Evolutionary conservation across 768 basidiomycete genomes (phyloP).

Genomic region (Exidia glandulosa): DNA sequence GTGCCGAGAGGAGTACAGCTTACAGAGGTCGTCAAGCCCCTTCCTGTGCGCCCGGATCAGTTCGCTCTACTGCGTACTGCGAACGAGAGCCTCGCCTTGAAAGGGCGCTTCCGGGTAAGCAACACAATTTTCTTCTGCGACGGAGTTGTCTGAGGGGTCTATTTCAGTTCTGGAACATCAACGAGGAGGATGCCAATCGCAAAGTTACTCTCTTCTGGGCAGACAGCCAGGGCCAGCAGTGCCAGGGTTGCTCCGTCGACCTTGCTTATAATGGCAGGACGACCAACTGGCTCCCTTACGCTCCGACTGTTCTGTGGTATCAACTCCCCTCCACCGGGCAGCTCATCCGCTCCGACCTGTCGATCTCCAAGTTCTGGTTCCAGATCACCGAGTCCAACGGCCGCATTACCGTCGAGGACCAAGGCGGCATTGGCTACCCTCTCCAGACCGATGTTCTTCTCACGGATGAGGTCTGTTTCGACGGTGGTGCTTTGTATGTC

Average conservation of each 20-base stretch:
- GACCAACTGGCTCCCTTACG: background rate
- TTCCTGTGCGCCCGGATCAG: background rate
- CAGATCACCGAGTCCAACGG: background rate
- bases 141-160: no score
- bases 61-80: background rate
- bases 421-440: background rate
- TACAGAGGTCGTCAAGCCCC: conserved; percentile 22
- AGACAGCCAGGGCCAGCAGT: no score
- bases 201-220: no score
- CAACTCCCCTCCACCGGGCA: background rate
- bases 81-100: background rate
- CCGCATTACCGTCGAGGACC: background rate
- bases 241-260: no score
- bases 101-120: background rate
- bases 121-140: no score
- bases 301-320: background rate
- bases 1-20: conserved; percentile 35
- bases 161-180: no score
- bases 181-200: no score
- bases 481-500: no score
- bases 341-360: background rate
- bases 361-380: background rate
- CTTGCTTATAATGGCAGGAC: no score
- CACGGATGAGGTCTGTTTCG: no score
- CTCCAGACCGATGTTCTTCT: no score